These are phyloP conservation scores for Monosporozyma siamensis DNA, from an alignment of 805 yeast species.

Conservation along the genomic window DNA sequence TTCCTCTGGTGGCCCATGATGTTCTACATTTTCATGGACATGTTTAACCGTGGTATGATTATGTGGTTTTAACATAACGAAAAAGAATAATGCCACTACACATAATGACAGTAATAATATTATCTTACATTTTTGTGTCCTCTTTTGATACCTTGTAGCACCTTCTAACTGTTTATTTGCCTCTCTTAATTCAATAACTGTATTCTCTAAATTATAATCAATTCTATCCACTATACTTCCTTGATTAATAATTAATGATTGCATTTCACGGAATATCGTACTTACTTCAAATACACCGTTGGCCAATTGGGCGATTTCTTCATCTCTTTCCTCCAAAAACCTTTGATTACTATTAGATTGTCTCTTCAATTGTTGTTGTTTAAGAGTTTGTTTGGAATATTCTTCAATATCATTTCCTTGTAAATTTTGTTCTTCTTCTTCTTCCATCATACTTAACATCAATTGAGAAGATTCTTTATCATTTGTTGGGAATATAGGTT, in stretches of 20 bases:
- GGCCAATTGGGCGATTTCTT: constrained; percentile 83
- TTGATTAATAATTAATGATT: constrained; percentile 84
- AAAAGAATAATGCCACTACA: constrained; percentile 59
- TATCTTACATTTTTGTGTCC: constrained; percentile 84
- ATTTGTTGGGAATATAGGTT: constrained; percentile 30
- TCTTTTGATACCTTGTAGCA: constrained; percentile 75
- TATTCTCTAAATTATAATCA: constrained; percentile 79
- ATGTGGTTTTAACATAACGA: constrained; percentile 60
- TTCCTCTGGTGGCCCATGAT: neutral
- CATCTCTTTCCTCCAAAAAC: constrained; percentile 54
- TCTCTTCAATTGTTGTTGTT: constrained; percentile 25
- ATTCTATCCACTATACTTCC: constrained; percentile 90
- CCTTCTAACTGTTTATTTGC: constrained; percentile 70
- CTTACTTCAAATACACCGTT: constrained; percentile 91
- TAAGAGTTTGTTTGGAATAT: constrained; percentile 29
- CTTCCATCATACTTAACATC: constrained; percentile 28
- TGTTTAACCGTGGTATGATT: constrained; percentile 5
- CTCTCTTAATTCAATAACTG: constrained; percentile 63
- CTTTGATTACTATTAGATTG: constrained; percentile 14
- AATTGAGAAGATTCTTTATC: constrained; percentile 18
- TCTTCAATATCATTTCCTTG: constrained; percentile 29
- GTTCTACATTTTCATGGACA: neutral
- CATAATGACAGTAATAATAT: constrained; percentile 64
- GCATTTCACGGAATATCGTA: constrained; percentile 88
- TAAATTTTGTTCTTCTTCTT: constrained; percentile 4